Percentiles rank a stretch among this genome's conserved stretches.
These are phyloP conservation scores for Colletotrichum lupini DNA, from an alignment of 2,329 filamentous ascomycete species.

Conservation along the genomic window DNA sequence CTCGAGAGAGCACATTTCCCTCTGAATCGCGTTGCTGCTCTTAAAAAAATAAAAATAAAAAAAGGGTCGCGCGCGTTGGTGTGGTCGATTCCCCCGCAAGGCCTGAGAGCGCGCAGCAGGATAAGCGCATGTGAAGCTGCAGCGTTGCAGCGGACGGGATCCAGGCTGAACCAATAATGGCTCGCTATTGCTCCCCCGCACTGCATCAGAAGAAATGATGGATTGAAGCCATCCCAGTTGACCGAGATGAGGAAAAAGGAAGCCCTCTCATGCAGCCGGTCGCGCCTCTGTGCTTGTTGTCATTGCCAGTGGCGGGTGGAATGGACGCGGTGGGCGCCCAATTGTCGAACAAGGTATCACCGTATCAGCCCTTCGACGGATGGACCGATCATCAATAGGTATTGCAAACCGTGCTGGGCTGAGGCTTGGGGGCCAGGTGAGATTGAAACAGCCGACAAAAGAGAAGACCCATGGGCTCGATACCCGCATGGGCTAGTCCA, in stretches of 20 bases:
- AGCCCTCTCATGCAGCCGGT: not conserved
- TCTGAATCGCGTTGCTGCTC: conserved; percentile 4
- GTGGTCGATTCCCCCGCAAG: conserved; percentile 20
- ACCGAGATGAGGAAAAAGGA: conserved; percentile 10
- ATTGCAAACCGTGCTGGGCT: not conserved
- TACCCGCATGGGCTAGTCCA: conserved; percentile 6
- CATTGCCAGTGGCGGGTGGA: not conserved
- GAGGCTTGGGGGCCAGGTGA: not conserved
- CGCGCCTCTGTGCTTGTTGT: conserved; percentile 10
- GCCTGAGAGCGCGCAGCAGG: conserved; percentile 15
- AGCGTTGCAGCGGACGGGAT: conserved; percentile 16
- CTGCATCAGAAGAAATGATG: conserved; percentile 6
- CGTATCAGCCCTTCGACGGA: not conserved
- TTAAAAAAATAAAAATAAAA: not conserved
- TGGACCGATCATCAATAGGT: too few relatives aligned
- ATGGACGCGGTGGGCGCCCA: conserved; percentile 6
- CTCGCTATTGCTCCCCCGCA: conserved; percentile 18
- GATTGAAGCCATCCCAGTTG: not conserved
- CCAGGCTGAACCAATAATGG: conserved; percentile 16
- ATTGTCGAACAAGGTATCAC: not conserved
- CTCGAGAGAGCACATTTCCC: not conserved
- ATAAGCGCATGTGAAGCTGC: conserved; percentile 8
- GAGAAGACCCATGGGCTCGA: conserved; percentile 16
- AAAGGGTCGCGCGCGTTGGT: conserved; percentile 7
- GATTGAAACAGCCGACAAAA: conserved; percentile 27